Evolutionary conservation across 352 stramenopile species (phyloP).

Genomic region (Pythium pyrilobum): DNA sequence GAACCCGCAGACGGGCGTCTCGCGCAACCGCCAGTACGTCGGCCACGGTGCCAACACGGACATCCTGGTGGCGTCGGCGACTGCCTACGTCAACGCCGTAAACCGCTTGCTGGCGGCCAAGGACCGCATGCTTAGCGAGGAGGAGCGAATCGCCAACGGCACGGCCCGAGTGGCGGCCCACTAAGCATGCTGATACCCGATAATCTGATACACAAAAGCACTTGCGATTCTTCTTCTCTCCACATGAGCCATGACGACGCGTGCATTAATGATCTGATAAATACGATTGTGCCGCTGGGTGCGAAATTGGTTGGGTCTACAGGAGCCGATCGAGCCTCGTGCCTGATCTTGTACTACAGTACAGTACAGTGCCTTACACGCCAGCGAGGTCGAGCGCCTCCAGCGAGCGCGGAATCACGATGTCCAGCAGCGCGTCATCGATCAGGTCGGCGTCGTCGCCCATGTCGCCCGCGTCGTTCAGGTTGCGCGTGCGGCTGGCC

Average conservation of each 20-base stretch:
- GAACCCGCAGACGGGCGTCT: constrained; percentile 83
- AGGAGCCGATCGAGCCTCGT: neutral
- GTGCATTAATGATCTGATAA: constrained; percentile 1
- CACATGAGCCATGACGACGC: neutral
- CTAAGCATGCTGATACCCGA: neutral
- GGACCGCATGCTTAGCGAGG: constrained; percentile 24
- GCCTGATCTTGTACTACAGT: too few species aligned
- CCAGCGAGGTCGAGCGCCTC: constrained; percentile 74
- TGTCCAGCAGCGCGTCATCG: constrained; percentile 60
- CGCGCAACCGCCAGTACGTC: constrained; percentile 82
- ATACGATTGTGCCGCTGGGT: neutral
- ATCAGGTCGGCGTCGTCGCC: constrained; percentile 50
- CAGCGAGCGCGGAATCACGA: constrained; percentile 68
- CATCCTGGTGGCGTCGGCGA: constrained; percentile 85
- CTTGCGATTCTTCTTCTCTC: neutral
- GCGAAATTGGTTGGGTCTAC: neutral
- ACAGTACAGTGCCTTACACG: constrained; percentile 32
- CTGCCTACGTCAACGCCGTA: constrained; percentile 84
- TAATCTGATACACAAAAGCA: neutral
- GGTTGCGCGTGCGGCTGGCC: constrained; percentile 54
- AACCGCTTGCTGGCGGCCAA: constrained; percentile 82
- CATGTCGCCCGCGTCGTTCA: constrained; percentile 44
- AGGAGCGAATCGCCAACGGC: neutral
- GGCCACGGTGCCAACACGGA: constrained; percentile 88
- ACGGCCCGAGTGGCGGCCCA: constrained; percentile 8